These are phyloP conservation scores for Neurospora africana DNA, from an alignment of 495 filamentous ascomycete genomes.

Conservation along the genomic window DNA sequence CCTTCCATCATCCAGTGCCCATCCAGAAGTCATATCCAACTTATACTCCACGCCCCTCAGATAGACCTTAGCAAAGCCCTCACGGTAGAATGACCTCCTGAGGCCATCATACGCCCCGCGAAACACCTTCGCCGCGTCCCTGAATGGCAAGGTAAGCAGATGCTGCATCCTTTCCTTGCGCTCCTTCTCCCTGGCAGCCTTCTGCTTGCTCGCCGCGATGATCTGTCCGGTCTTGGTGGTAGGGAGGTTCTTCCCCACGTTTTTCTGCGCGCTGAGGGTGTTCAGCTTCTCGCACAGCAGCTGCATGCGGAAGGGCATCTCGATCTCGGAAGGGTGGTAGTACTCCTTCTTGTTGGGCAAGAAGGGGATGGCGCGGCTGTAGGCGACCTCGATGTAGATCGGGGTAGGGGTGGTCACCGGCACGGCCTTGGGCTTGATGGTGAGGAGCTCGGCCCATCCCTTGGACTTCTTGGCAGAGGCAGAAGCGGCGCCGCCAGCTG, in stretches of 20 bases:
- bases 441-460: background rate
- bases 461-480: background rate
- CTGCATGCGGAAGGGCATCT: constrained; percentile 27
- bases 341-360: constrained; percentile 22
- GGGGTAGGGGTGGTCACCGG: constrained; percentile 3
- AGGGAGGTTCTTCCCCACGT: constrained; percentile 13
- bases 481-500: background rate
- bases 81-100: constrained; percentile 31
- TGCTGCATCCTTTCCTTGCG: constrained; percentile 34
- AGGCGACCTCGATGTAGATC: constrained; percentile 28
- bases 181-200: constrained; percentile 19
- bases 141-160: constrained; percentile 41
- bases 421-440: background rate
- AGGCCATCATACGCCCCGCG: constrained; percentile 21
- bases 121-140: constrained; percentile 25
- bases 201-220: constrained; percentile 12
- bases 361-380: constrained; percentile 26
- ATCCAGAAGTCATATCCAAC: constrained; percentile 39
- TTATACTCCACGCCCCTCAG: constrained; percentile 32
- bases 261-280: background rate
- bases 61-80: constrained; percentile 35
- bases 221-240: background rate
- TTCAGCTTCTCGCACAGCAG: constrained; percentile 11
- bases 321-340: constrained; percentile 25
- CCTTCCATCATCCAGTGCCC: constrained; percentile 39